Base-by-base conservation (phyloP, 177 flowering plant species). In the Vitis hybrid region DNA sequence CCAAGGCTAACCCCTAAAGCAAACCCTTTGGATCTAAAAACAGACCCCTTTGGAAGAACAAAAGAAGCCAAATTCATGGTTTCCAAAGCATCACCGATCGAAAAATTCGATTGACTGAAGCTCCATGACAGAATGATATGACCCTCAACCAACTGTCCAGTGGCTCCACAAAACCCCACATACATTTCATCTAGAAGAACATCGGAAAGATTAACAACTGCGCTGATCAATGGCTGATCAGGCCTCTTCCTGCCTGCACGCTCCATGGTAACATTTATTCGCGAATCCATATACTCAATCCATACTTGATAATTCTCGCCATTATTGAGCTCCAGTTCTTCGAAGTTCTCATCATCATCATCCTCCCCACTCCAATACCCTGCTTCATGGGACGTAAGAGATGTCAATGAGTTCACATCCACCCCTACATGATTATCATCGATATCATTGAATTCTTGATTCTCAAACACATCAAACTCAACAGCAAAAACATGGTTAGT, bases 401-500 rank as follows among this genome's bases (percentile, higher is more conserved):
- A 78, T 0, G 27, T 17, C n/a, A 78, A 71, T 0, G 72, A 66
- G 13, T 78, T 74, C 11, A 71, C 53, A 51, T 74, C 68, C 18
- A 78, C 9, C 5, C 81, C 81, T 2, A 78, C 78, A 66, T 78
- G 81, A n/a, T 78, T 74, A 9, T 53, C 78, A 49, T 71, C 53
- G 15, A 65, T 61, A 41, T 78, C 81, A 10, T 60, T 48, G 70
- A 65, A 78, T 48, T 78, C 81, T 11, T 55, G 52, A 54, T 75
- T 75, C 9, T 46, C 24, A 30, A 78, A 63, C 11, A 56, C 61
- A 51, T 78, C 81, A 48, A 78, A 68, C 71, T 78, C 81, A 14
- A 78, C 57, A 11, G 50, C 81, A 18, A 75, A 63, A 13, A 78
- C 50, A n/a, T 68, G 69, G 67, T 68, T 75, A 10, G 9, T 59